Evolutionary conservation across 2,329 filamentous ascomycete species (phyloP).

Genomic region (Epichloe gansuensis): DNA sequence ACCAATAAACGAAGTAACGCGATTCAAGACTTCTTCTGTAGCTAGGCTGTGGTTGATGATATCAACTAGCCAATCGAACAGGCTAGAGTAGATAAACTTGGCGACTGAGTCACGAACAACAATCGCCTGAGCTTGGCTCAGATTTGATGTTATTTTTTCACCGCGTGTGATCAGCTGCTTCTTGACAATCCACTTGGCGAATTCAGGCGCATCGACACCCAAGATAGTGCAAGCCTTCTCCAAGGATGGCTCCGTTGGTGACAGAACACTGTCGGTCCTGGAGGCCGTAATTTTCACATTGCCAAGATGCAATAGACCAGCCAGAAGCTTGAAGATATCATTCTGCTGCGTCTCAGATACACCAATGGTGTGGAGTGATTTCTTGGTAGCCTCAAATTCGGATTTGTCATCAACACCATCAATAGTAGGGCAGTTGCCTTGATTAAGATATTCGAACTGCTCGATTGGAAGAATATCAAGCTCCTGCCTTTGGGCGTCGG

Average conservation of each 20-base stretch:
- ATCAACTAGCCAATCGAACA: constrained; percentile 99
- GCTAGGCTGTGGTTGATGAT: constrained; percentile 86
- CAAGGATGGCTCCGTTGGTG: constrained; percentile 68
- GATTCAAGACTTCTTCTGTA: constrained; percentile 70
- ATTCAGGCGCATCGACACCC: constrained; percentile 73
- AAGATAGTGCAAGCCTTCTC: constrained; percentile 72
- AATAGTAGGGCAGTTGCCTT: constrained; percentile 81
- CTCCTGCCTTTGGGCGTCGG: constrained; percentile 68
- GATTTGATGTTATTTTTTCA: constrained; percentile 93
- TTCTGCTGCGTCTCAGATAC: constrained; percentile 61
- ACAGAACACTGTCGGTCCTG: constrained; percentile 73
- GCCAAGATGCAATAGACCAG: constrained; percentile 82
- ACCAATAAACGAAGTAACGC: constrained; percentile 85
- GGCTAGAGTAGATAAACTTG: constrained; percentile 95
- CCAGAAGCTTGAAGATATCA: constrained; percentile 81
- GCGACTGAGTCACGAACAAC: constrained; percentile 95
- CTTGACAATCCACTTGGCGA: constrained; percentile 97
- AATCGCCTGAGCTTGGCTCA: constrained; percentile 83
- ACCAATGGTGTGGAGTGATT: constrained; percentile 78
- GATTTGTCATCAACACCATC: constrained; percentile 92
- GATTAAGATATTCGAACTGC: constrained; percentile 91
- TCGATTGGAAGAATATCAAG: constrained; percentile 70
- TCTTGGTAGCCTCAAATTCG: constrained; percentile 80
- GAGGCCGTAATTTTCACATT: constrained; percentile 94
- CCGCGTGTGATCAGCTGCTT: constrained; percentile 94